Evolutionary conservation across 2,329 filamentous ascomycete genomes (phyloP).

Genomic region (Diaporthe nobilis): DNA sequence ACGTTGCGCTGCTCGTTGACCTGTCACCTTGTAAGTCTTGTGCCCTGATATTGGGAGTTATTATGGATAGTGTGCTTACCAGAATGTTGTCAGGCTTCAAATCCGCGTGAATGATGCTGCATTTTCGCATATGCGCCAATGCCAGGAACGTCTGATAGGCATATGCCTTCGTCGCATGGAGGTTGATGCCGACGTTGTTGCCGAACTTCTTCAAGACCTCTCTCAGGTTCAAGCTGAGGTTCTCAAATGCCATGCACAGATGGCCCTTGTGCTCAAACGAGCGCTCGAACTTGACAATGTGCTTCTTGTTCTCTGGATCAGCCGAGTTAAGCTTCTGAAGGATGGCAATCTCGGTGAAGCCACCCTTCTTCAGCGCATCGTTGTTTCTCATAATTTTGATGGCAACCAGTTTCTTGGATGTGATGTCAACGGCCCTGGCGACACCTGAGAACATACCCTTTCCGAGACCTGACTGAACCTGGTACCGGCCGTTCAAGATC

Average conservation of each 20-base stretch:
- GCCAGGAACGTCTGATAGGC: slow-evolving; percentile 95
- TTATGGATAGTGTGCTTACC: slow-evolving; percentile 59
- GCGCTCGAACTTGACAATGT: slow-evolving; percentile 89
- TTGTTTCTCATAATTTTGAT: slow-evolving; percentile 99
- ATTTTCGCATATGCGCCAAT: slow-evolving; percentile 88
- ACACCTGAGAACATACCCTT: slow-evolving; percentile 98
- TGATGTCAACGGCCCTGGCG: slow-evolving; percentile 86
- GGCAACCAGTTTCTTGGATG: slow-evolving; percentile 83
- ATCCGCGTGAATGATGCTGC: slow-evolving; percentile 95
- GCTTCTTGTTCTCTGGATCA: slow-evolving; percentile 90
- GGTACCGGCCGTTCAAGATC: slow-evolving; percentile 89
- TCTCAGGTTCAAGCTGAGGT: slow-evolving; percentile 91
- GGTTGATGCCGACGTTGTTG: slow-evolving; percentile 91
- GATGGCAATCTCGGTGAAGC: slow-evolving; percentile 94
- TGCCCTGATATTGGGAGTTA: not conserved
- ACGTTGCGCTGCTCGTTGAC: slow-evolving; percentile 86
- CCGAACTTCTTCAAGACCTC: slow-evolving; percentile 97
- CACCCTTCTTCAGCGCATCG: slow-evolving; percentile 90
- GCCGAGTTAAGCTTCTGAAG: slow-evolving; percentile 87
- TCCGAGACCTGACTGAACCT: slow-evolving; percentile 88
- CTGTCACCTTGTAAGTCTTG: slow-evolving; percentile 54
- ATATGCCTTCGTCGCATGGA: slow-evolving; percentile 88
- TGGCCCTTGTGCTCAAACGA: slow-evolving; percentile 96
- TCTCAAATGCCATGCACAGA: slow-evolving; percentile 97
- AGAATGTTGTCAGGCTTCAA: slow-evolving; percentile 98